These are phyloP conservation scores for Epichloe sylvatica DNA, from an alignment of 2,329 filamentous ascomycete species.

Conservation along the genomic window DNA sequence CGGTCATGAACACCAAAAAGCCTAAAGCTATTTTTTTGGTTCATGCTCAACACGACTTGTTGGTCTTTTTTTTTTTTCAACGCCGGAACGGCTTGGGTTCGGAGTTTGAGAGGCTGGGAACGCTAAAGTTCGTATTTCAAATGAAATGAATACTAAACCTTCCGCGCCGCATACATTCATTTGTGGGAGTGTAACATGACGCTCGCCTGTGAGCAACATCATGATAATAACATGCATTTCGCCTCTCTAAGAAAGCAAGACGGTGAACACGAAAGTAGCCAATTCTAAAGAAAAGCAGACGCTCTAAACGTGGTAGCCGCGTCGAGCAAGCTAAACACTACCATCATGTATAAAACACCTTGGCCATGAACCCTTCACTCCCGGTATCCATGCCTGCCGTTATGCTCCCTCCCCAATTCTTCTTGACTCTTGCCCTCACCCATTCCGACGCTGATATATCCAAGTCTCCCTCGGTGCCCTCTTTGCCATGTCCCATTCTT, in stretches of 20 bases:
- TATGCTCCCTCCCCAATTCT: slow-evolving; percentile 1
- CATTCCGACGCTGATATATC: slow-evolving; percentile 3
- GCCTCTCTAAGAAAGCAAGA: neutral
- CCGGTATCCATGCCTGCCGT: neutral
- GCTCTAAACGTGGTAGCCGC: too few relatives aligned
- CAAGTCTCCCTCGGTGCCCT: neutral
- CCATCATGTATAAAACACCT: slow-evolving; percentile 4
- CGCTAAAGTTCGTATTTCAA: slow-evolving; percentile 20
- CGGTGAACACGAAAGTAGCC: neutral
- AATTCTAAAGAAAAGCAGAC: too few relatives aligned
- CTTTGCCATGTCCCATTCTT: neutral
- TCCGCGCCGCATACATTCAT: neutral
- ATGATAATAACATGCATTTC: neutral
- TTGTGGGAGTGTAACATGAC: neutral
- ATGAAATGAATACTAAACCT: slow-evolving; percentile 25
- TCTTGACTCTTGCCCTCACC: slow-evolving; percentile 2
- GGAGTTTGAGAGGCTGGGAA: slow-evolving; percentile 29
- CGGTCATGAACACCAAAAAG: neutral
- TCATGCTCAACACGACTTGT: neutral
- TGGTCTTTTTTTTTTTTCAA: neutral
- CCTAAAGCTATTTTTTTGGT: neutral
- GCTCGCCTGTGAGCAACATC: neutral
- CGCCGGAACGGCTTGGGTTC: slow-evolving; percentile 17
- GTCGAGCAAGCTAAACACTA: too few relatives aligned
- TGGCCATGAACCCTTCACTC: slow-evolving; percentile 1